Evolutionary conservation across 2,329 filamentous ascomycete species (phyloP).

Genomic region (Apiospora sp.): DNA sequence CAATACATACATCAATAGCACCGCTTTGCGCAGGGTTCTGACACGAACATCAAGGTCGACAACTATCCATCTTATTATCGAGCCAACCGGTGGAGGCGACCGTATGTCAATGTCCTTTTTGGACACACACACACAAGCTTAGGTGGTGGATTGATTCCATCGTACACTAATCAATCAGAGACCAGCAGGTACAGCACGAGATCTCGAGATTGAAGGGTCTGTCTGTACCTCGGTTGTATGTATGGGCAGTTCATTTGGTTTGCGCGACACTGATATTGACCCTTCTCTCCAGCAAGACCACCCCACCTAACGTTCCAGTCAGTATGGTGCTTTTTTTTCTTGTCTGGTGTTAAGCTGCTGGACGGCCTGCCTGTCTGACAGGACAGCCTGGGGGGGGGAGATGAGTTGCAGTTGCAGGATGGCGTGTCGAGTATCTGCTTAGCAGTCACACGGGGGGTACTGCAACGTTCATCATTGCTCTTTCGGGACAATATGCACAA

Average conservation of each 20-base stretch:
- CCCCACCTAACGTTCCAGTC: slow-evolving; percentile 3
- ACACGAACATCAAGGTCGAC: slow-evolving; percentile 10
- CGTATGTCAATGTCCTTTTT: not conserved
- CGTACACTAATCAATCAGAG: slow-evolving; percentile 21
- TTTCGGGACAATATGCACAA: slow-evolving; percentile 6
- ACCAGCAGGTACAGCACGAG: slow-evolving; percentile 12
- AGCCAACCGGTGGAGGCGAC: slow-evolving; percentile 5
- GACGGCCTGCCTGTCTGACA: not conserved
- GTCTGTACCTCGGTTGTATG: slow-evolving; percentile 11
- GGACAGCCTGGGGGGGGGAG: not conserved
- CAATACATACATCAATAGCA: not conserved
- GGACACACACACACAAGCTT: not conserved
- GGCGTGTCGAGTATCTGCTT: slow-evolving; percentile 7
- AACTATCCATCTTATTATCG: not conserved
- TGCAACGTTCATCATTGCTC: slow-evolving; percentile 23
- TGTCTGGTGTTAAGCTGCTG: not conserved
- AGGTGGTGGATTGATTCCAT: slow-evolving; percentile 16
- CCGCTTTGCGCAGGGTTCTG: slow-evolving; percentile 19
- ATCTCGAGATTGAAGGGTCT: slow-evolving; percentile 18
- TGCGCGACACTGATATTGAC: not conserved
- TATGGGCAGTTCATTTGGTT: slow-evolving; percentile 8
- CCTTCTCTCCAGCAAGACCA: not conserved
- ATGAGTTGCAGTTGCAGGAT: not conserved
- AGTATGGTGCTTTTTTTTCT: not conserved
- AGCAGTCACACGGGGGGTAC: slow-evolving; percentile 18